These are phyloP conservation scores for Fistulifera pelliculosa DNA, from an alignment of 108 stramenopile genomes.

Conservation along the genomic window DNA sequence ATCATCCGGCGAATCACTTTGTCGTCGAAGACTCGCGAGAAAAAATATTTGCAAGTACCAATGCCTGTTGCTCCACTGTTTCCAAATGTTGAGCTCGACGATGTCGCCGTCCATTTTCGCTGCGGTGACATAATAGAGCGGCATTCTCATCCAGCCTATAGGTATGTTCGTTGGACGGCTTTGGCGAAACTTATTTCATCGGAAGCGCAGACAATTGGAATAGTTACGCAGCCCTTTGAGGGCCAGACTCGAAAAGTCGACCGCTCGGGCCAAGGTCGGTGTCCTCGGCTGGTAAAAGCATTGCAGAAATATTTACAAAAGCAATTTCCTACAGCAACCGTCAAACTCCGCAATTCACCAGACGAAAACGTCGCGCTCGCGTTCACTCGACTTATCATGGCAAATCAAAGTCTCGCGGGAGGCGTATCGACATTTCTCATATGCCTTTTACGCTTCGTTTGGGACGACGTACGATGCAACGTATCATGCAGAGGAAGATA, in stretches of 20 bases:
- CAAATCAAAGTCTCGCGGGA: slow-evolving; percentile 8
- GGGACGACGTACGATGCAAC: slow-evolving; percentile 2
- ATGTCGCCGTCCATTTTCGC: slow-evolving; percentile 15
- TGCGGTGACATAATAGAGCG: slow-evolving; percentile 10
- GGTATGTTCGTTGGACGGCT: no score
- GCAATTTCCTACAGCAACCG: slow-evolving; percentile 8
- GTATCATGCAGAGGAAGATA: no score
- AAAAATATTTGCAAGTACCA: neutral
- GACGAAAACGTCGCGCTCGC: slow-evolving; percentile 10
- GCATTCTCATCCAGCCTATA: neutral
- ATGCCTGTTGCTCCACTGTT: neutral
- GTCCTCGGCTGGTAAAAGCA: neutral
- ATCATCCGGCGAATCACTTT: neutral
- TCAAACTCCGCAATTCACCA: slow-evolving; percentile 5
- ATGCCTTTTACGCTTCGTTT: slow-evolving; percentile 6
- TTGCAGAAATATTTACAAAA: slow-evolving; percentile 3
- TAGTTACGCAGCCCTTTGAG: slow-evolving; percentile 11
- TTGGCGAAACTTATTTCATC: no score
- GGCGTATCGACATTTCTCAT: slow-evolving; percentile 6
- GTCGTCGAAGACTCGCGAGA: neutral
- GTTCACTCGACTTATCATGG: slow-evolving; percentile 10
- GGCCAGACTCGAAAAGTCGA: slow-evolving; percentile 8
- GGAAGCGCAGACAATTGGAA: slow-evolving; percentile 9
- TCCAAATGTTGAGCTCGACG: slow-evolving; percentile 7
- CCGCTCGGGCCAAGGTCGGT: neutral